Evolutionary conservation across 352 stramenopile species (phyloP).

Genomic region (Pythium guiyangense): DNA sequence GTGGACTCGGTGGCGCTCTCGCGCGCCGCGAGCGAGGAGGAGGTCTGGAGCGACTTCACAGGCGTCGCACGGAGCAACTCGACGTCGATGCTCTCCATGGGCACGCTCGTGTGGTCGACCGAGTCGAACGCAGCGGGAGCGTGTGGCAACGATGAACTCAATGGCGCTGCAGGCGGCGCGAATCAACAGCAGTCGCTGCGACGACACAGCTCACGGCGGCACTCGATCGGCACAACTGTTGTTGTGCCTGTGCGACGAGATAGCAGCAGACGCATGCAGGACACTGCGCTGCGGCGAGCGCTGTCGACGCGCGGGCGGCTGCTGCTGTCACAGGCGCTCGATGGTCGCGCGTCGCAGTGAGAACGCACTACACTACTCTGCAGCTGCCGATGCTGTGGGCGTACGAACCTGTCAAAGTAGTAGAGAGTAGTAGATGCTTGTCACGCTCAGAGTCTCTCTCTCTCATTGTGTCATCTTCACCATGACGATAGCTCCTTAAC

Average conservation of each 20-base stretch:
- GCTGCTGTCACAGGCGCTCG: too few relatives aligned
- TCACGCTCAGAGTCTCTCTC: too few relatives aligned
- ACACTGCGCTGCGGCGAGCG: too few relatives aligned
- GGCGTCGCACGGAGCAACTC: conserved; percentile 13
- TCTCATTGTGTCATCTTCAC: too few relatives aligned
- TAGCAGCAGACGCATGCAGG: not conserved
- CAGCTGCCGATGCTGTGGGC: too few relatives aligned
- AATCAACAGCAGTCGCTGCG: not conserved
- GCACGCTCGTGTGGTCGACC: conserved; percentile 10
- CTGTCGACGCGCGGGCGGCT: too few relatives aligned
- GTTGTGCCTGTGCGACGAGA: not conserved
- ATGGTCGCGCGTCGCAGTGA: too few relatives aligned
- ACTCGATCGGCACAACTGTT: conserved; percentile 9
- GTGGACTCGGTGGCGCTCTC: conserved; percentile 5
- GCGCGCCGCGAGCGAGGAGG: conserved; percentile 9
- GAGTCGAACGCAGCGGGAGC: not conserved
- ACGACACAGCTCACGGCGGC: conserved; percentile 8
- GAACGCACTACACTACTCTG: too few relatives aligned
- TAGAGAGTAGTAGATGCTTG: too few relatives aligned
- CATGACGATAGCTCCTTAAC: too few relatives aligned
- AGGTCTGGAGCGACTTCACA: conserved; percentile 15
- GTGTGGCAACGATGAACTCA: not conserved
- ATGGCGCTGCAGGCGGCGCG: not conserved
- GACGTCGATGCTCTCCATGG: conserved; percentile 8
- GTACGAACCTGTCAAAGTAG: too few relatives aligned